Conservation (phyloP, 495 filamentous ascomycete species). For the Immersiella caudata region DNA sequence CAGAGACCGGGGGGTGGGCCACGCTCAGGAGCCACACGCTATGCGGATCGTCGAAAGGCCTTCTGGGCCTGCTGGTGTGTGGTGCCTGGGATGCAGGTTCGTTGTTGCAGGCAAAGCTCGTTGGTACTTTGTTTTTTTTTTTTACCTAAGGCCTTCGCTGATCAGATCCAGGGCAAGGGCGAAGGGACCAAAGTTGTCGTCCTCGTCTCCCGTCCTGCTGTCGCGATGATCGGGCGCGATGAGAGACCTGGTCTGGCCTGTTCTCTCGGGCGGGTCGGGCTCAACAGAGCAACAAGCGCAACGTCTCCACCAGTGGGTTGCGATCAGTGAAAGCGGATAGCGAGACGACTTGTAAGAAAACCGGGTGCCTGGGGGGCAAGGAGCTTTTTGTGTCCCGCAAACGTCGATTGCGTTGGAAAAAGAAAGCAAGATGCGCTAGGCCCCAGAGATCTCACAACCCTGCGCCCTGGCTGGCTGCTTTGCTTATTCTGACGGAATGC, state of each 20-base stretch:
- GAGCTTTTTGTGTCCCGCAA: constrained; percentile 17
- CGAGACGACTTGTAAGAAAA: constrained; percentile 18
- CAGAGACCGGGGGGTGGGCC: constrained; percentile 11
- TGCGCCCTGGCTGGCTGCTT: constrained; percentile 11
- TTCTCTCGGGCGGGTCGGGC: neutral
- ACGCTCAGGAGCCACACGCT: constrained; percentile 30
- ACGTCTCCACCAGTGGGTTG: constrained; percentile 6
- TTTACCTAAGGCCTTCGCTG: constrained; percentile 32
- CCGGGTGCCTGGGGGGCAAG: constrained; percentile 4
- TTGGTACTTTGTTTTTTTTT: constrained; percentile 19
- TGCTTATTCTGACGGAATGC: constrained; percentile 11
- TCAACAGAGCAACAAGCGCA: neutral
- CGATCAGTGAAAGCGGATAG: constrained; percentile 2
- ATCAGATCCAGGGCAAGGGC: constrained; percentile 20
- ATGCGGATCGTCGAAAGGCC: constrained; percentile 33
- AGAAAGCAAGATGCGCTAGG: constrained; percentile 16
- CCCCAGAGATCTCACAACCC: constrained; percentile 17
- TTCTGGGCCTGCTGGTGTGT: constrained; percentile 29
- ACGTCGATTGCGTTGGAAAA: constrained; percentile 6
- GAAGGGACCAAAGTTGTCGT: neutral
- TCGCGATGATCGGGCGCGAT: neutral
- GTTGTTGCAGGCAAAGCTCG: constrained; percentile 30
- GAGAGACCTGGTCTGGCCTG: neutral
- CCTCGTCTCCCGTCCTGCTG: neutral
- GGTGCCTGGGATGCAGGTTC: constrained; percentile 36